Evolutionary conservation across 768 basidiomycete genomes (phyloP), one percentile per base, ranked within the genome.

Genomic region (Rhizopogon rudus): DNA sequence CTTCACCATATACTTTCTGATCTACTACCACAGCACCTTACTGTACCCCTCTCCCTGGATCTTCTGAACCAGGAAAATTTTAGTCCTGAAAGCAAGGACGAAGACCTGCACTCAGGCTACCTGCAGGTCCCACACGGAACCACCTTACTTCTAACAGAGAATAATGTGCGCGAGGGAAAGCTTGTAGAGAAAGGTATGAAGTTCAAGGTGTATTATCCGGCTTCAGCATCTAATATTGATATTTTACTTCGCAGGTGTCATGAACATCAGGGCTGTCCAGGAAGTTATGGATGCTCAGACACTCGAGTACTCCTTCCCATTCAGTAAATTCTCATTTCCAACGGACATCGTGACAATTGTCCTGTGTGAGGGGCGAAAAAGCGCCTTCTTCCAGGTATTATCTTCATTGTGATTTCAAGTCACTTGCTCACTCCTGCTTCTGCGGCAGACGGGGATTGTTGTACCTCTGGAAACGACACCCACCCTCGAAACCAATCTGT

Each of bases 271-370:
- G 40, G 77, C 83, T 2, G 66, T 84, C 16, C 88, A 91, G 62
- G 78, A 84, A 49, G 76, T 79, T 56, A 83, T 92, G 65, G 73
- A 72, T 44, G 68, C 72, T 6, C 91, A 93, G 61, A 84, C 80
- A 0, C 69, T 92, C 29, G 78, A 83, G 22, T 93, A 93, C 64
- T 67, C 77, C 35, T 93, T 91, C 64, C 91, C 91, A 1, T 93
- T 81, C 67, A 87, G 83, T 64, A 75, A 66, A 55, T 92, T 87
- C 66, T 68, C 77, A 7, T 92, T 93, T 62, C 75, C 83, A 17
- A 91, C 88, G 0, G 88, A 91, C 60, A 69, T 88, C n/a, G 75
- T 70, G n/a, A 81, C 85, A 56, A 59, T 93, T 17, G 69, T 88
- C 0, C 68, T 87, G 9, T 76, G 78, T 40, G 78, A 85, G 55